These are phyloP conservation scores for Trametes polyzona DNA, from an alignment of 1,284 basidiomycete genomes.

Conservation along the genomic window DNA sequence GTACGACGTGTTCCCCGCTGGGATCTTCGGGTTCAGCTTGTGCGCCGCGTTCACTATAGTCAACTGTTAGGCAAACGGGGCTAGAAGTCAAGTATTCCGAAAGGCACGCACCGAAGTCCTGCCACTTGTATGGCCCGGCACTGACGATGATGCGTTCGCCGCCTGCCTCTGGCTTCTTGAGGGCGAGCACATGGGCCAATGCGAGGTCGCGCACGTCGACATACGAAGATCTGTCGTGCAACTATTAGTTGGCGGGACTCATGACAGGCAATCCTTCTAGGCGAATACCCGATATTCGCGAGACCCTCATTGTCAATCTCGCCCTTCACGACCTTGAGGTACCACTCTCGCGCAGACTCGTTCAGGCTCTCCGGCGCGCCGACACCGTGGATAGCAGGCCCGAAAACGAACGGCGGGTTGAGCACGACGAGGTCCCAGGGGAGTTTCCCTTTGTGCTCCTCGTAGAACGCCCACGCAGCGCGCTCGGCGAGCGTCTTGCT, in stretches of 20 bases:
- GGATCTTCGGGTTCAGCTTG: conserved; percentile 24
- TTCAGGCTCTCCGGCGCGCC: conserved; percentile 53
- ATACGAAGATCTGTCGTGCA: conserved; percentile 34
- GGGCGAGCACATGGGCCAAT: conserved; percentile 55
- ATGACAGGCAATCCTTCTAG: neutral
- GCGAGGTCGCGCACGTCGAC: conserved; percentile 69
- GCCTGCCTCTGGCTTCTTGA: conserved; percentile 52
- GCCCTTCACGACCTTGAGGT: conserved; percentile 38
- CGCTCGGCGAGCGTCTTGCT: conserved; percentile 73
- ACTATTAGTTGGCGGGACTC: neutral
- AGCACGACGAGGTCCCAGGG: conserved; percentile 58
- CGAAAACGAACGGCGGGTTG: conserved; percentile 55
- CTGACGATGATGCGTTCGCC: conserved; percentile 55
- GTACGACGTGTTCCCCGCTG: conserved; percentile 25
- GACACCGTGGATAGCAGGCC: conserved; percentile 55
- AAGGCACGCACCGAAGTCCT: conserved; percentile 29
- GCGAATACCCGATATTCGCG: conserved; percentile 8
- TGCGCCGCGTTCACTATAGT: conserved; percentile 16
- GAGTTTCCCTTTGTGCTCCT: conserved; percentile 51
- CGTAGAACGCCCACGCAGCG: conserved; percentile 59
- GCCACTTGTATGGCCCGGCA: conserved; percentile 31
- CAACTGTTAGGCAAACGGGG: too few relatives aligned
- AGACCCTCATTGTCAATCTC: conserved; percentile 22
- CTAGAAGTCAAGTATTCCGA: neutral
- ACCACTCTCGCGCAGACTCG: conserved; percentile 47